Evolutionary conservation across 225 moss, liverwort and hornwort genomes (phyloP).

Genomic region (Physcomitrium patens): DNA sequence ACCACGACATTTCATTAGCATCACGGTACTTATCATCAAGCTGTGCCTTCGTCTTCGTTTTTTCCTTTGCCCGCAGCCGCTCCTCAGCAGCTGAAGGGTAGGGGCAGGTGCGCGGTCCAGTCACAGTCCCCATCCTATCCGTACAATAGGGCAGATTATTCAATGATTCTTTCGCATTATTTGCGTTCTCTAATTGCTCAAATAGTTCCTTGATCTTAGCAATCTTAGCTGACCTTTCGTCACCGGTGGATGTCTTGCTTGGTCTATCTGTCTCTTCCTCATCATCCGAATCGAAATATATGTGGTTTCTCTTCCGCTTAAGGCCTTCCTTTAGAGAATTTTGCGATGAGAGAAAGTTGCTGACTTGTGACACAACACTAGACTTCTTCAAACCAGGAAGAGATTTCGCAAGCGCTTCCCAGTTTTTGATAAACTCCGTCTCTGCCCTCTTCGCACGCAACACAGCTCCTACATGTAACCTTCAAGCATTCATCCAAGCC

Average conservation of each 20-base stretch:
- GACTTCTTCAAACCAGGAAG: conserved; percentile 61
- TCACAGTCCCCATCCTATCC: conserved; percentile 39
- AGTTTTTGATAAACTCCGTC: conserved; percentile 63
- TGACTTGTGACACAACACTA: conserved; percentile 64
- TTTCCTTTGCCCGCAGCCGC: conserved; percentile 57
- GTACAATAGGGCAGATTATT: conserved; percentile 20
- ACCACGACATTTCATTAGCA: conserved; percentile 65
- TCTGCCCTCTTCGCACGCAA: conserved; percentile 77
- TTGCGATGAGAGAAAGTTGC: conserved; percentile 72
- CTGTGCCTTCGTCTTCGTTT: conserved; percentile 55
- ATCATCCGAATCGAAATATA: conserved; percentile 52
- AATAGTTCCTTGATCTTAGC: conserved; percentile 49
- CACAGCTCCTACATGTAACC: conserved; percentile 69
- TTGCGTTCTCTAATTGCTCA: conserved; percentile 39
- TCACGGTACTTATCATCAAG: conserved; percentile 64
- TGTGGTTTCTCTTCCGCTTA: conserved; percentile 59
- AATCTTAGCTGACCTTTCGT: conserved; percentile 46
- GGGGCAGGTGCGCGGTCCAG: conserved; percentile 61
- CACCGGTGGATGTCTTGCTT: conserved; percentile 25
- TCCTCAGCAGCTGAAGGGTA: conserved; percentile 94
- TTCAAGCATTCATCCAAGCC: conserved; percentile 38
- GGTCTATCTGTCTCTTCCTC: conserved; percentile 46
- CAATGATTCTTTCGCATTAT: conserved; percentile 27
- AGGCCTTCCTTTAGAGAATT: conserved; percentile 34
- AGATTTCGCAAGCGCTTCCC: conserved; percentile 66